These are phyloP conservation scores for Xylogone sp. DNA, from an alignment of 2,329 filamentous ascomycete genomes.

Conservation along the genomic window DNA sequence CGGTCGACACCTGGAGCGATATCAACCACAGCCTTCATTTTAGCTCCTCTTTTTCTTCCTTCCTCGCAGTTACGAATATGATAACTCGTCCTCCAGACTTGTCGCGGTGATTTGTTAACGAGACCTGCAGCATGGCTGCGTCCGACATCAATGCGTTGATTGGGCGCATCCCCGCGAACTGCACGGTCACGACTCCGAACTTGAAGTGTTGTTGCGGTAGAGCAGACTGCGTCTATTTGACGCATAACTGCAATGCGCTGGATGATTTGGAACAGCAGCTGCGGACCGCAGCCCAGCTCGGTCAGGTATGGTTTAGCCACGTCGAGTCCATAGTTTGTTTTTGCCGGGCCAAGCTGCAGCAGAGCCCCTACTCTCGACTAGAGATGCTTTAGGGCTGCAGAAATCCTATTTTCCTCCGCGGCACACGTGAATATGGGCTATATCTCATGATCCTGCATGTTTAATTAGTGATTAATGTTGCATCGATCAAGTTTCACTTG, in stretches of 20 bases:
- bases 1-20: background rate
- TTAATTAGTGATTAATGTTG: too few species aligned
- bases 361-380: background rate
- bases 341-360: background rate
- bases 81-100: background rate
- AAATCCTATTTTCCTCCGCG: background rate
- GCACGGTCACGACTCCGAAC: slow-evolving; percentile 14
- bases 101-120: background rate
- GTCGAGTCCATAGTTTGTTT: background rate
- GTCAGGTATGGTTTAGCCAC: slow-evolving; percentile 68
- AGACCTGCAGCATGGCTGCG: slow-evolving; percentile 10
- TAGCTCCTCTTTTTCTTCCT: background rate
- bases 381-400: background rate
- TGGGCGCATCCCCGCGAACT: slow-evolving; percentile 20
- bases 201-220: slow-evolving; percentile 79
- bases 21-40: background rate
- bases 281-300: slow-evolving; percentile 78
- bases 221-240: slow-evolving; percentile 72
- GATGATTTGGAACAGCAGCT: slow-evolving; percentile 85
- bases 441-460: too few species aligned
- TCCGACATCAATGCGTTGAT: slow-evolving; percentile 19
- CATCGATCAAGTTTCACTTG: slow-evolving; percentile 29
- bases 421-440: too few species aligned
- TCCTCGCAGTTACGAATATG: background rate
- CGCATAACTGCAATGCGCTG: slow-evolving; percentile 74